Percentiles rank a stretch among this genome's conserved stretches.
These are phyloP conservation scores for Durio zibethinus DNA, from an alignment of 345 rosid species.

Conservation along the genomic window DNA sequence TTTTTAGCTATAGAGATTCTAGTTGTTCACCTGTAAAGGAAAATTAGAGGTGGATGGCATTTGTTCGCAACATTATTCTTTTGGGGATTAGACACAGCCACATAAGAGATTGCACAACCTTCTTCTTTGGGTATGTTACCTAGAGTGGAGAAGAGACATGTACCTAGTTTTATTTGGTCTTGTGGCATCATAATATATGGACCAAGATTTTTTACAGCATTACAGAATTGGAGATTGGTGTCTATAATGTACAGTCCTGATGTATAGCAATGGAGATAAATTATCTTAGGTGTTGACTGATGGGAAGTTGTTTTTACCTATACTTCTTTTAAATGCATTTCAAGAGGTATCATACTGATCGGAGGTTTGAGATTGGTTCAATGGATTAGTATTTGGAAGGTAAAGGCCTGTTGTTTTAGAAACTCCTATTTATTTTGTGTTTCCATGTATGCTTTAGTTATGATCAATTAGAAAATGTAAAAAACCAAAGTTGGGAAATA, in stretches of 20 bases:
- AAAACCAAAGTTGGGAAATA: neutral
- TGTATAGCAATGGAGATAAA: neutral
- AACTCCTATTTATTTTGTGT: neutral
- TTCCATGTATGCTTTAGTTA: neutral
- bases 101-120: too few species aligned
- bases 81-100: neutral
- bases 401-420: neutral
- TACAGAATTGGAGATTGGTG: neutral
- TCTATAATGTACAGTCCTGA: neutral
- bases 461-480: neutral
- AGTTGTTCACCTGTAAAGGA: neutral
- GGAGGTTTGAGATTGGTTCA: neutral
- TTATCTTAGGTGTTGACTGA: neutral
- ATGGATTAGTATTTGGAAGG: neutral
- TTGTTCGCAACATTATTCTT: neutral
- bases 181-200: neutral
- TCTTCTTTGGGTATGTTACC: neutral
- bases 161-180: neutral
- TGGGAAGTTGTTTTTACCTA: neutral
- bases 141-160: neutral
- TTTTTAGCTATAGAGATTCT: neutral
- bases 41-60: neutral
- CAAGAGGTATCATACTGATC: neutral
- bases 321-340: neutral
- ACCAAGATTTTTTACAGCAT: neutral